A percentile compares a stretch with the other conserved stretches of the same genome.
These are phyloP conservation scores for Ceratocystis variospora DNA, from an alignment of 2,329 filamentous ascomycete genomes.

Conservation along the genomic window DNA sequence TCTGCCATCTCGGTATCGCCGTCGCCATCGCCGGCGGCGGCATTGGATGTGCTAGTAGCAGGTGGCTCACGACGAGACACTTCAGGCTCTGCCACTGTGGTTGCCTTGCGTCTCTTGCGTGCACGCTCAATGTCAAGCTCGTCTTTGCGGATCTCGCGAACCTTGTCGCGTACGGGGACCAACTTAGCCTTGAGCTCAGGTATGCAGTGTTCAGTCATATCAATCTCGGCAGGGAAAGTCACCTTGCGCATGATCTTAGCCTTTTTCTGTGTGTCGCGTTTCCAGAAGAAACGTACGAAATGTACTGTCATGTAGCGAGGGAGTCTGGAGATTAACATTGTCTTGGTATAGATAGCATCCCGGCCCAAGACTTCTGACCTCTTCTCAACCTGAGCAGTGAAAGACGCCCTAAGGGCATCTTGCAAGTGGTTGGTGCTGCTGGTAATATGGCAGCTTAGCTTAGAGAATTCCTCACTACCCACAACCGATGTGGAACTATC, in stretches of 20 bases:
- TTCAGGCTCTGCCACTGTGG: constrained; percentile 33
- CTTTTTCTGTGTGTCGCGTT: constrained; percentile 89
- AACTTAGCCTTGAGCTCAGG: constrained; percentile 73
- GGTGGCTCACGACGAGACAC: constrained; percentile 33
- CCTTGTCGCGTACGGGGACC: constrained; percentile 87
- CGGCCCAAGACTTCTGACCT: constrained; percentile 61
- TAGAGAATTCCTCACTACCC: constrained; percentile 64
- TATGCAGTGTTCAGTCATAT: constrained; percentile 88
- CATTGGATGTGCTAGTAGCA: constrained; percentile 24
- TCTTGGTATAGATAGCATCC: constrained; percentile 77
- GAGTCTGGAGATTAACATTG: constrained; percentile 73
- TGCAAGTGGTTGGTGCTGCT: constrained; percentile 74
- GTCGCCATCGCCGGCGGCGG: constrained; percentile 53
- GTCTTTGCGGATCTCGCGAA: constrained; percentile 88
- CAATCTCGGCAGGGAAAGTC: constrained; percentile 84
- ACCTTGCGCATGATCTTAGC: constrained; percentile 99
- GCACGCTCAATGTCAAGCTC: constrained; percentile 85
- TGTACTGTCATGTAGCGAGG: constrained; percentile 95
- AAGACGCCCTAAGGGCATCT: constrained; percentile 69
- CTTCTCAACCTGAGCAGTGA: constrained; percentile 88
- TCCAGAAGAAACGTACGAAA: constrained; percentile 98
- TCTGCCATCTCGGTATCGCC: constrained; percentile 60
- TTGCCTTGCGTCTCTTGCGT: constrained; percentile 73
- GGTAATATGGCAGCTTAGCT: constrained; percentile 93
- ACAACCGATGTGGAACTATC: constrained; percentile 63